Evolutionary conservation across 1,284 basidiomycete species (phyloP).

Genomic region (Polyporus tsugae): DNA sequence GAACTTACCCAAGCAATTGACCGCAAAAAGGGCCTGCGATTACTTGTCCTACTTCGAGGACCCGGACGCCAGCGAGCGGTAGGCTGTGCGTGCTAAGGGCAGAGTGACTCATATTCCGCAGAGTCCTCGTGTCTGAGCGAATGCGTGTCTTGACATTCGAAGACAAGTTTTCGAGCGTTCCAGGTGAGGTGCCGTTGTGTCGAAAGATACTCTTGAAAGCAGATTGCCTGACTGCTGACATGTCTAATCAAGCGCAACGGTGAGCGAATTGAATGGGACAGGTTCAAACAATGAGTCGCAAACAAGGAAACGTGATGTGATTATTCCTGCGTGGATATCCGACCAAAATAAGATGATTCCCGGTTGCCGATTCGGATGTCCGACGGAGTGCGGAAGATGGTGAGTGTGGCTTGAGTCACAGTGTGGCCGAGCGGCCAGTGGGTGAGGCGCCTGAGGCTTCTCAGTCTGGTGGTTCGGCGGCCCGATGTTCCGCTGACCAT

Average conservation of each 20-base stretch:
- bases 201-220: neutral
- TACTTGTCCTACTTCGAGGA: conserved; percentile 73
- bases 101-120: neutral
- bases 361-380: too few species aligned
- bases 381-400: too few species aligned
- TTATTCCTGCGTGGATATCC: too few species aligned
- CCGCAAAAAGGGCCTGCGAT: conserved; percentile 79
- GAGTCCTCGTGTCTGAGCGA: neutral
- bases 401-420: too few species aligned
- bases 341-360: too few species aligned
- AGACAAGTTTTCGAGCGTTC: neutral
- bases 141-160: neutral
- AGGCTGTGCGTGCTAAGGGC: conserved; percentile 35
- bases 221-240: neutral
- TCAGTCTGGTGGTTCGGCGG: too few species aligned
- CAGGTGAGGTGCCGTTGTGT: neutral
- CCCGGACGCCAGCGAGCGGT: conserved; percentile 67
- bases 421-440: too few species aligned
- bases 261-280: neutral
- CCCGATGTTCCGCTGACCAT: too few species aligned
- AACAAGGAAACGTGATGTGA: too few species aligned
- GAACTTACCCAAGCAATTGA: conserved; percentile 66
- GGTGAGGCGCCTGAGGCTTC: too few species aligned
- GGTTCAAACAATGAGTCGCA: too few species aligned
- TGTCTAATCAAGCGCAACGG: neutral